phyloP scores from a whole-genome alignment of 768 basidiomycete species.

The Steccherinum ochraceum region DNA sequence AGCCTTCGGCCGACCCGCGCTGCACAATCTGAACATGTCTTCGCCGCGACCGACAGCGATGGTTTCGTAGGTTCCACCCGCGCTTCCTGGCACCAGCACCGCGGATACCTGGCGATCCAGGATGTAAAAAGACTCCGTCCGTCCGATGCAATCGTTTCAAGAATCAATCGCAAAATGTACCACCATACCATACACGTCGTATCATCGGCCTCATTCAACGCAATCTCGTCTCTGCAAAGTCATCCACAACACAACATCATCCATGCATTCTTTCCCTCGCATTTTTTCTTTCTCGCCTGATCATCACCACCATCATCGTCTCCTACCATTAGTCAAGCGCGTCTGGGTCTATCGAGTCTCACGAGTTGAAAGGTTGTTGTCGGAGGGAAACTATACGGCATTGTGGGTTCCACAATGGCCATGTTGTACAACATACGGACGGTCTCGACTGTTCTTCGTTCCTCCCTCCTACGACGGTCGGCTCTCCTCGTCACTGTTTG shows the following conservation, averaged over 20 bases:
- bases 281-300: constrained; percentile 46
- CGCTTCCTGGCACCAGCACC: constrained; percentile 10
- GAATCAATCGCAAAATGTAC: constrained; percentile 70
- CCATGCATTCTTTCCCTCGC: constrained; percentile 45
- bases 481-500: constrained; percentile 17
- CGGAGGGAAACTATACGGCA: constrained; percentile 13
- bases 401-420: constrained; percentile 13
- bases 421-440: constrained; percentile 23
- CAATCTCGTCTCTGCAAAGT: constrained; percentile 34
- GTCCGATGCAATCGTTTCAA: constrained; percentile 24
- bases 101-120: constrained; percentile 31
- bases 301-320: constrained; percentile 19
- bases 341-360: background rate
- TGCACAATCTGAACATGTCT: constrained; percentile 70
- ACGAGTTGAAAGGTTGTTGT: constrained; percentile 12
- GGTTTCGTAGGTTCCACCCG: constrained; percentile 44
- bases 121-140: constrained; percentile 38
- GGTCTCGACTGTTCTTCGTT: constrained; percentile 13
- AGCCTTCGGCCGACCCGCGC: constrained; percentile 67
- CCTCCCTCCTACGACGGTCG: constrained; percentile 2
- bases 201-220: constrained; percentile 44
- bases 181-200: constrained; percentile 59
- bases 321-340: constrained; percentile 4
- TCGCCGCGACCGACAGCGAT: constrained; percentile 48
- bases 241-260: constrained; percentile 22